Evolutionary conservation across 257 asterid species (phyloP).

Genomic region (Solanum acaule): DNA sequence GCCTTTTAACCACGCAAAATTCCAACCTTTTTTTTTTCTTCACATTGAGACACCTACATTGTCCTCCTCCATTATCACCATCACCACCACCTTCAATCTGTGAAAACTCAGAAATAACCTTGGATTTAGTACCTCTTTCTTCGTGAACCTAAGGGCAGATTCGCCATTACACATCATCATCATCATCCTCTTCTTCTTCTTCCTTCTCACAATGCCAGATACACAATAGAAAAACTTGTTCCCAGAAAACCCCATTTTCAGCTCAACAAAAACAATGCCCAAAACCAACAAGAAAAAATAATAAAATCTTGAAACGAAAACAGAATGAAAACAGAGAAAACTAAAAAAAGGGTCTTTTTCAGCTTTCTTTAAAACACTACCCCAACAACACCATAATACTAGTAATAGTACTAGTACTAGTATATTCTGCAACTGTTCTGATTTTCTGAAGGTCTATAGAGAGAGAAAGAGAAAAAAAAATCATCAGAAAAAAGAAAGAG

Average conservation of each 20-base stretch:
- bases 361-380: background rate
- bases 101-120: conserved; percentile 35
- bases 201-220: background rate
- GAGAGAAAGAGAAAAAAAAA: background rate
- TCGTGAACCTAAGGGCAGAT: conserved; percentile 19
- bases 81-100: conserved; percentile 1
- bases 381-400: background rate
- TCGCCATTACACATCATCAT: conserved; percentile 25
- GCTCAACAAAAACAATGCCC: background rate
- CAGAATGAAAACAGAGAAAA: background rate
- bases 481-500: background rate
- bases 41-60: conserved; percentile 25
- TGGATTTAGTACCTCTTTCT: conserved; percentile 30
- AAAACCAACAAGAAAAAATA: background rate
- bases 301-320: background rate
- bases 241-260: background rate
- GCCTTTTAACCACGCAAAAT: conserved; percentile 54
- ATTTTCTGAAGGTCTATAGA: background rate
- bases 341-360: background rate
- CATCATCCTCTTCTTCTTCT: background rate
- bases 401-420: background rate
- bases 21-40: background rate
- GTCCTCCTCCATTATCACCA: conserved; percentile 12
- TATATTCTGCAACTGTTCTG: background rate
- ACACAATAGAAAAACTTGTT: background rate